These are phyloP conservation scores for Akanthomyces muscarius DNA, from an alignment of 2,329 filamentous ascomycete species.

Conservation along the genomic window DNA sequence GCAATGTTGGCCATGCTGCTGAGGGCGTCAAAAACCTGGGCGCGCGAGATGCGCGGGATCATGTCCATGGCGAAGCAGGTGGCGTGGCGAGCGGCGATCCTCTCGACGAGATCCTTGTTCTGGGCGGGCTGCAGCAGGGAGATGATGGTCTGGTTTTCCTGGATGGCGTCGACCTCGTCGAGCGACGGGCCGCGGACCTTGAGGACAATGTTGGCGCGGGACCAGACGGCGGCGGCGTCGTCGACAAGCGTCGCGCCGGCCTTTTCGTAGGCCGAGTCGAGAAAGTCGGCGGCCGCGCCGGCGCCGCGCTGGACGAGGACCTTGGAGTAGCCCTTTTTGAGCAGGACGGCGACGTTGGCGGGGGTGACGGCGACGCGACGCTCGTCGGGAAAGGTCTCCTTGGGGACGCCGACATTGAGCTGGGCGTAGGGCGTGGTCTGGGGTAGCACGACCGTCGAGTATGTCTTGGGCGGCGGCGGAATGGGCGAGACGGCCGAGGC, in stretches of 20 bases:
- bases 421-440: conserved; percentile 61
- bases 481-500: conserved; percentile 30
- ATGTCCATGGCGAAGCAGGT: conserved; percentile 90
- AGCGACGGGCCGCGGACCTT: conserved; percentile 75
- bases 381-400: conserved; percentile 74
- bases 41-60: conserved; percentile 84
- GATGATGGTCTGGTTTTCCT: conserved; percentile 68
- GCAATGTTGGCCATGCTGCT: conserved; percentile 95
- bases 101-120: conserved; percentile 71
- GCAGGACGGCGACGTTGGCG: conserved; percentile 72
- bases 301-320: conserved; percentile 78
- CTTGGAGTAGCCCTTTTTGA: conserved; percentile 79
- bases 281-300: conserved; percentile 72
- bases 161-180: conserved; percentile 65
- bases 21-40: conserved; percentile 82
- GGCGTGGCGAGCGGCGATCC: conserved; percentile 64
- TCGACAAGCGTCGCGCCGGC: conserved; percentile 77
- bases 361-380: conserved; percentile 81
- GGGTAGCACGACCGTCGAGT: conserved; percentile 38
- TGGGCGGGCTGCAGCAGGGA: conserved; percentile 81
- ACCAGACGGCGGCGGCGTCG: conserved; percentile 63
- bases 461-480: conserved; percentile 27
- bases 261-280: conserved; percentile 69
- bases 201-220: conserved; percentile 70
- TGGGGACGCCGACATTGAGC: conserved; percentile 73